phyloP scores from a whole-genome alignment of 257 asterid species.

The Solanum sitiens region DNA sequence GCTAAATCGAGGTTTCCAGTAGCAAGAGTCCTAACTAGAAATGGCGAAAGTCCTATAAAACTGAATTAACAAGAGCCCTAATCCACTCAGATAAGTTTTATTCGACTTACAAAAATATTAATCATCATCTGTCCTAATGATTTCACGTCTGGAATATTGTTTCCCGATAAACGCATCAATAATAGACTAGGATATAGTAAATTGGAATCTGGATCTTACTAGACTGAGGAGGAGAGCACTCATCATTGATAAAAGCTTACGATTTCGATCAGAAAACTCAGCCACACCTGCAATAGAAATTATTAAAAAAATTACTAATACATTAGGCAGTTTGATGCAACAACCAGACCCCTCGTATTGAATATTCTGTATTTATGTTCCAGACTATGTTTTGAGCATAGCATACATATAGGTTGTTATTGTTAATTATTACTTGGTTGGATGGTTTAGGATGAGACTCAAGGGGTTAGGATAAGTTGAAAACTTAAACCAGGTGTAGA shows the following conservation, averaged over 20 bases:
- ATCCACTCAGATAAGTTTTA: background rate
- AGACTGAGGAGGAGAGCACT: slow-evolving; percentile 72
- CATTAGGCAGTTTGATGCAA: background rate
- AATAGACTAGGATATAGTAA: background rate
- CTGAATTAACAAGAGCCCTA: background rate
- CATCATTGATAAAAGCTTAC: slow-evolving; percentile 55
- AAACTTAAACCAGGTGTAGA: background rate
- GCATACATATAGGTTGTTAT: background rate
- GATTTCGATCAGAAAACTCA: slow-evolving; percentile 57
- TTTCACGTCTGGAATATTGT: background rate
- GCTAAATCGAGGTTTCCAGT: background rate
- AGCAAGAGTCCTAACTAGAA: background rate
- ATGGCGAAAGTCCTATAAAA: background rate
- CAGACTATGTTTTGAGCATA: background rate
- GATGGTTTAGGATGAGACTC: background rate
- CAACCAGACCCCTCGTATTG: background rate
- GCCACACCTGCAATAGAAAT: slow-evolving; percentile 52
- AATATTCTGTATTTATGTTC: background rate
- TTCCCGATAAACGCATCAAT: background rate
- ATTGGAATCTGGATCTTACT: slow-evolving; percentile 32
- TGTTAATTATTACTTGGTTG: background rate
- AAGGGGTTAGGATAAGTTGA: background rate
- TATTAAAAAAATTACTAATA: background rate
- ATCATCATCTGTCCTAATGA: background rate
- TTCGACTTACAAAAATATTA: background rate